Percentiles rank a stretch among this genome's conserved stretches.
These are phyloP conservation scores for Marasmius oreades DNA, from an alignment of 1,284 basidiomycete genomes.

Conservation along the genomic window DNA sequence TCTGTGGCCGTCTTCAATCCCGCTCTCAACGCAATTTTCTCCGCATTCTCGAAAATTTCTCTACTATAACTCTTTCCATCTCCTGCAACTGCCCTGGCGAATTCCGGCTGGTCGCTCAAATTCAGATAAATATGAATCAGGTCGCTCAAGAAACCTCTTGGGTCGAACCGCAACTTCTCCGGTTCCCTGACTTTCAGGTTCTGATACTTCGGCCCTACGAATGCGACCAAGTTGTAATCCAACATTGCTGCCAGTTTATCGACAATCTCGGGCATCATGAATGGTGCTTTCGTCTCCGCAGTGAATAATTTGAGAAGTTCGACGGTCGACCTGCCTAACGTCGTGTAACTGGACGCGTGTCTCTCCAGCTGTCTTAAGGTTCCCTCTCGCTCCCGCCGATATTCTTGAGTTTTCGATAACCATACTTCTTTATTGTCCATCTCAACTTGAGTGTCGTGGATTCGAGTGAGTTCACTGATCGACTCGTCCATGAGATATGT, in stretches of 20 bases:
- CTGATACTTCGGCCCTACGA: conserved; percentile 84
- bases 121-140: conserved; percentile 93
- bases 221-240: conserved; percentile 89
- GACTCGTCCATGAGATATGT: conserved; percentile 99
- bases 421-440: conserved; percentile 77
- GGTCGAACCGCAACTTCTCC: conserved; percentile 89
- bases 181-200: conserved; percentile 86
- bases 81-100: conserved; percentile 86
- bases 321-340: conserved; percentile 85
- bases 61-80: conserved; percentile 92
- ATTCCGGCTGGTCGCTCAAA: conserved; percentile 76
- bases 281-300: conserved; percentile 86
- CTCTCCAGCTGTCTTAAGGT: conserved; percentile 78
- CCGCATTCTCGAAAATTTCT: conserved; percentile 82
- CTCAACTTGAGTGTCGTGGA: conserved; percentile 82
- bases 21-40: conserved; percentile 63
- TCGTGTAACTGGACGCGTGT: conserved; percentile 82
- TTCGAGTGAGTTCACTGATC: conserved; percentile 83
- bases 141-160: conserved; percentile 80
- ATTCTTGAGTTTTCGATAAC: conserved; percentile 60
- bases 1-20: conserved; percentile 81
- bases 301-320: conserved; percentile 91
- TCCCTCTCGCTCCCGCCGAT: conserved; percentile 84
- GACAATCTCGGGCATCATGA: conserved; percentile 96
- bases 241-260: conserved; percentile 95